Percentiles rank a stretch among this genome's conserved stretches.
phyloP scores from a whole-genome alignment of 2,329 filamentous ascomycete species.

The Trichoderma breve region DNA sequence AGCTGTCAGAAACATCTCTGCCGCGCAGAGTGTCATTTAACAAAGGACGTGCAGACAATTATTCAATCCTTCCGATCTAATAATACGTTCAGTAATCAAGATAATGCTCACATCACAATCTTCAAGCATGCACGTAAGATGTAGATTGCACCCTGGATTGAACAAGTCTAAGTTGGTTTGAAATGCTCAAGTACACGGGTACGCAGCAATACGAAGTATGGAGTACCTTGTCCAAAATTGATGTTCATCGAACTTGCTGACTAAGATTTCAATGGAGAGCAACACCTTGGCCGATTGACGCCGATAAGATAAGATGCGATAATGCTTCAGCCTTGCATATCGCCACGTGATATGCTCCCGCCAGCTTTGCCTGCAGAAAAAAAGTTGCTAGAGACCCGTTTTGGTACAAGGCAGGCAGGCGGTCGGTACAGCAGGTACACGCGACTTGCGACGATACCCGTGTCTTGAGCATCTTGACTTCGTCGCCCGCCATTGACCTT shows the following conservation, averaged over 20 bases:
- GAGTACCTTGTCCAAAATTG: background rate
- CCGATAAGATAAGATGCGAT: constrained; percentile 9
- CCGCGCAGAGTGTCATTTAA: background rate
- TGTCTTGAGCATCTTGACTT: constrained; percentile 18
- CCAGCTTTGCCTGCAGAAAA: constrained; percentile 15
- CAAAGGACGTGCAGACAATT: background rate
- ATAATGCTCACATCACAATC: background rate
- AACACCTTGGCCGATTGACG: background rate
- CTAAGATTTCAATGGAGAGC: background rate
- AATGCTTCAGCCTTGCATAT: constrained; percentile 19
- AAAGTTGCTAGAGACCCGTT: constrained; percentile 23
- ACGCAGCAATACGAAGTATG: background rate
- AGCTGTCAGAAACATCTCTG: background rate
- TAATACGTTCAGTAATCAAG: background rate
- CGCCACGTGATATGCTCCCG: constrained; percentile 21
- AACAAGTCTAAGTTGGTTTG: background rate
- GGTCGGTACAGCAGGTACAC: constrained; percentile 15
- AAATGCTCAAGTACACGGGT: background rate
- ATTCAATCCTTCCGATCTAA: background rate
- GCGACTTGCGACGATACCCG: constrained; percentile 22
- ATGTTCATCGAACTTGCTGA: background rate
- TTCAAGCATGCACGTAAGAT: background rate
- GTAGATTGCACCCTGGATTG: background rate
- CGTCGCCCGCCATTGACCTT: constrained; percentile 27
- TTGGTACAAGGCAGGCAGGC: constrained; percentile 15